Percentiles rank a stretch among this genome's conserved stretches.
phyloP scores from a whole-genome alignment of 805 yeast genomes.

The Isabelozyma heimii region DNA sequence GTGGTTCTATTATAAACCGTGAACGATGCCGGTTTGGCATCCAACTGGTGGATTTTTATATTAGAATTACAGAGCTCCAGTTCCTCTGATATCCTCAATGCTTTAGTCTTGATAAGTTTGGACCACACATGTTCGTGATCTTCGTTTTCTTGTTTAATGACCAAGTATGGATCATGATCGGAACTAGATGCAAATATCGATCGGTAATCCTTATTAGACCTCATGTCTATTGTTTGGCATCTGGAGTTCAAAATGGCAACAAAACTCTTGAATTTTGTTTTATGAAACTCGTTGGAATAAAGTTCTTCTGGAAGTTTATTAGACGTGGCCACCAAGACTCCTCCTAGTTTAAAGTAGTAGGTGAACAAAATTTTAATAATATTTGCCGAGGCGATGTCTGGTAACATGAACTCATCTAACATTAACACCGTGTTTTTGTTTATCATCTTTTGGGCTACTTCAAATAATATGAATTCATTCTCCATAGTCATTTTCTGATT shows the following conservation, averaged over 20 bases:
- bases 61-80: conserved; percentile 1
- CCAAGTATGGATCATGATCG: conserved; percentile 21
- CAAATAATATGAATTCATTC: conserved; percentile 63
- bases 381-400: conserved; percentile 73
- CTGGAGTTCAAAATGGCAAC: conserved; percentile 54
- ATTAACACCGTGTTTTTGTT: conserved; percentile 54
- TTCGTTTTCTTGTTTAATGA: conserved; percentile 24
- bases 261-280: conserved; percentile 55
- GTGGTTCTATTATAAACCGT: conserved; percentile 57
- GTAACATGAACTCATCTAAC: conserved; percentile 74
- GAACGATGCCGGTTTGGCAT: conserved; percentile 26
- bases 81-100: conserved; percentile 11
- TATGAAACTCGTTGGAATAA: conserved; percentile 63
- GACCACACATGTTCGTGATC: conserved; percentile 34
- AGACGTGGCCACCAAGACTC: conserved; percentile 72
- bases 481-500: conserved; percentile 39
- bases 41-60: conserved; percentile 7
- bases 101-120: conserved; percentile 20
- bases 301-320: conserved; percentile 71
- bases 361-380: conserved; percentile 63
- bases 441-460: conserved; percentile 65
- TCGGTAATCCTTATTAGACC: conserved; percentile 57
- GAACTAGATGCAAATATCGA: conserved; percentile 17
- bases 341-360: conserved; percentile 70
- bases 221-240: conserved; percentile 64